A percentile compares a stretch with the other conserved stretches of the same genome.
These are phyloP conservation scores for Bipolaris bicolor DNA, from an alignment of 2,329 filamentous ascomycete species.

Conservation along the genomic window DNA sequence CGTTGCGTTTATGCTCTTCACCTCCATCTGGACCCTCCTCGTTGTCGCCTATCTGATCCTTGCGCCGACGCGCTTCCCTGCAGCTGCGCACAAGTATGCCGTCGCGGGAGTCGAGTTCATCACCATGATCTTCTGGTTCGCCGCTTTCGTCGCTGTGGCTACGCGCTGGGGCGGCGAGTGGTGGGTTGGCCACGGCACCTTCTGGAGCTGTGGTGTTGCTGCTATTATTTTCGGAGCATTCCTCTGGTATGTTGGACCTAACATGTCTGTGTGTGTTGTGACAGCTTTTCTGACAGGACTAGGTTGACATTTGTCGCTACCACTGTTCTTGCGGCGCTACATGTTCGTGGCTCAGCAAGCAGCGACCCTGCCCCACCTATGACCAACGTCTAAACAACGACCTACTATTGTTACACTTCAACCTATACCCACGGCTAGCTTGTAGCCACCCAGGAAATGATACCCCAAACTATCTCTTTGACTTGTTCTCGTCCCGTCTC, in stretches of 20 bases:
- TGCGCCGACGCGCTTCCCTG: constrained; percentile 65
- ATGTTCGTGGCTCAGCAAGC: constrained; percentile 52
- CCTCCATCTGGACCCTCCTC: constrained; percentile 74
- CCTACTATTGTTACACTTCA: too few species aligned
- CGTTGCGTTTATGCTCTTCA: constrained; percentile 82
- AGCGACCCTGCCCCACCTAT: constrained; percentile 45
- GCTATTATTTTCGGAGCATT: constrained; percentile 72
- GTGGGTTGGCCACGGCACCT: constrained; percentile 52
- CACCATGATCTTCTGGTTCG: constrained; percentile 91
- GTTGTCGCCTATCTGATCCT: constrained; percentile 73
- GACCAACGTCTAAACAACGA: constrained; percentile 44
- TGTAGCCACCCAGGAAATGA: background rate
- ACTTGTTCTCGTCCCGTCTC: background rate
- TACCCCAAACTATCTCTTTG: constrained; percentile 12
- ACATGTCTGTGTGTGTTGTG: background rate
- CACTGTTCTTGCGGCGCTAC: constrained; percentile 56
- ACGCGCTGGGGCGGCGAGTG: constrained; percentile 64
- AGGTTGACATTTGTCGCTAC: constrained; percentile 62
- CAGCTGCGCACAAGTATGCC: constrained; percentile 68
- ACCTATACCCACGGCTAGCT: background rate
- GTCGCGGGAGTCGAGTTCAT: constrained; percentile 73
- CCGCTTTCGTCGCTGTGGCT: constrained; percentile 79
- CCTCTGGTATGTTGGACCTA: constrained; percentile 58
- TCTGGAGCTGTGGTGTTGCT: constrained; percentile 67
- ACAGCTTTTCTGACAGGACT: constrained; percentile 17